phyloP scores from a whole-genome alignment of 1,139 yeast genomes.

The Saccharomyces hybrid region DNA sequence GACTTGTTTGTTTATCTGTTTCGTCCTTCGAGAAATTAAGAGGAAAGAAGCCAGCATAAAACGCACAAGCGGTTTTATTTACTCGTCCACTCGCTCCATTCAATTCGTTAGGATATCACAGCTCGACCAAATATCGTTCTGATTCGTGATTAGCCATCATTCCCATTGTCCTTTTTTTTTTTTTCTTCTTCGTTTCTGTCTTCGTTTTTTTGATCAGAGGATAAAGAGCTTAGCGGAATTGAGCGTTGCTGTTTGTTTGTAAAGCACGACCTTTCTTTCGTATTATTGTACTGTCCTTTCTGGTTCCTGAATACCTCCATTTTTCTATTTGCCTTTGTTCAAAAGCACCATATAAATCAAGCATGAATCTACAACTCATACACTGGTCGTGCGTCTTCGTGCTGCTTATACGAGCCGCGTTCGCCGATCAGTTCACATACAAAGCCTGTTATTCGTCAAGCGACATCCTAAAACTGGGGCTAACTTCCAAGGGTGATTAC shows the following conservation, averaged over 20 bases:
- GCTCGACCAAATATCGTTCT: not conserved
- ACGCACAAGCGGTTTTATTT: not conserved
- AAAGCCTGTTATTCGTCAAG: constrained; percentile 20
- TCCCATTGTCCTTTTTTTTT: not conserved
- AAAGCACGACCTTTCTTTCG: not conserved
- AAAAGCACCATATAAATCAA: not conserved
- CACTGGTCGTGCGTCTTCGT: not conserved
- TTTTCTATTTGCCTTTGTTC: not conserved
- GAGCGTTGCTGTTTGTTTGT: not conserved
- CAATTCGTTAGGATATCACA: not conserved
- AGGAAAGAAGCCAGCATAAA: not conserved
- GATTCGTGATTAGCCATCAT: not conserved
- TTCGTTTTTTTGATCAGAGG: not conserved
- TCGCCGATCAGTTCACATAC: constrained; percentile 8
- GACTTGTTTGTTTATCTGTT: not conserved
- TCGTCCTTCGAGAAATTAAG: not conserved
- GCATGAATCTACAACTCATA: not conserved
- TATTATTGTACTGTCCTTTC: not conserved
- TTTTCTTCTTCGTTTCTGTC: not conserved
- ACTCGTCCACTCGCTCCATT: not conserved
- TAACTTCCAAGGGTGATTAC: constrained; percentile 34
- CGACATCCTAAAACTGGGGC: constrained; percentile 8
- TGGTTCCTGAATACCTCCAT: not conserved
- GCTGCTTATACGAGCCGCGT: not conserved
- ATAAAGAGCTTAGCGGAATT: not conserved